A percentile compares a stretch with the other conserved stretches of the same genome.
Conservation (phyloP, 78 protist species). For the Dictyostelium firmibasis region DNA sequence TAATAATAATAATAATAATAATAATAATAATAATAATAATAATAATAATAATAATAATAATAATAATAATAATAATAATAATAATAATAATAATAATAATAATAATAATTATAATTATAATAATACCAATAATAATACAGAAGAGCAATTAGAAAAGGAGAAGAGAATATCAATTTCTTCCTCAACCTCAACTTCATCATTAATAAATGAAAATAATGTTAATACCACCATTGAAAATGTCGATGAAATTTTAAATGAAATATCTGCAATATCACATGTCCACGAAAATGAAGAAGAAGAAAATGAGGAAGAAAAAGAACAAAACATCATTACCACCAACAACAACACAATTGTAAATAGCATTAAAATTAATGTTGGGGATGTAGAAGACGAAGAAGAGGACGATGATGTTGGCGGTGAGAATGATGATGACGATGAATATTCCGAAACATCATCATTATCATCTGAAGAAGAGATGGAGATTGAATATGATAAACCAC, state of each 20-base stretch:
- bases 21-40: neutral
- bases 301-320: neutral
- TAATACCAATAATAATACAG: too few species aligned
- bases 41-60: too few species aligned
- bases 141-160: neutral
- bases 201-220: neutral
- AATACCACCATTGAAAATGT: neutral
- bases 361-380: neutral
- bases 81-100: too few species aligned
- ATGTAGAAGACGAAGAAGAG: neutral
- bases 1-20: neutral
- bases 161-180: neutral
- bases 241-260: neutral
- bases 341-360: too few species aligned
- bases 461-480: slow-evolving; percentile 10
- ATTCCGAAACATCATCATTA: neutral
- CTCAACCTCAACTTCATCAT: neutral
- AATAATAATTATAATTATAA: too few species aligned
- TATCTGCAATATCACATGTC: neutral
- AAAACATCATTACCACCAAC: neutral
- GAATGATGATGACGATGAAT: neutral
- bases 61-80: too few species aligned
- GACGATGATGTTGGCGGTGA: neutral
- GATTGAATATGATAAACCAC: slow-evolving; percentile 21
- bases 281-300: neutral